Evolutionary conservation across 2,329 filamentous ascomycete genomes (phyloP).

Genomic region (Nigrospora sphaerica): DNA sequence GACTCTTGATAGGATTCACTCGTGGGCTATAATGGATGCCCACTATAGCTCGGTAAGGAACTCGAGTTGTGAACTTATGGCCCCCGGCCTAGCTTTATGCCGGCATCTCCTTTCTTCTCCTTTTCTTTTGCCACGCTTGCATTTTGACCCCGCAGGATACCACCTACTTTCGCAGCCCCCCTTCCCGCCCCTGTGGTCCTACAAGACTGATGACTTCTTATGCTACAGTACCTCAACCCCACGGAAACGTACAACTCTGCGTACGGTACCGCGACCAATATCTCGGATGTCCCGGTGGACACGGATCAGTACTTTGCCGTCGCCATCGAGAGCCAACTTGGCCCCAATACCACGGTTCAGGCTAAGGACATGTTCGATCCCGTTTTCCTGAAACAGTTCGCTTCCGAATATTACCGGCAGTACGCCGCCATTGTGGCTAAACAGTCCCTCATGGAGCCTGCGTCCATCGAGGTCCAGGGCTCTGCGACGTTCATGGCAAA

Average conservation of each 20-base stretch:
- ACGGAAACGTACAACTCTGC: background rate
- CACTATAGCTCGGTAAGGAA: background rate
- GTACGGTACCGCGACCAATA: background rate
- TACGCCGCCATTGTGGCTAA: conserved; percentile 25
- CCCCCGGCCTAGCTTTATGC: background rate
- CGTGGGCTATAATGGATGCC: background rate
- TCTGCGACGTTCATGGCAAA: conserved; percentile 17
- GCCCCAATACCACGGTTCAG: background rate
- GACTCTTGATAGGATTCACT: background rate
- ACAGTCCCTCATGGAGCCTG: conserved; percentile 17
- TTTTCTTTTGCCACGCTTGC: no score
- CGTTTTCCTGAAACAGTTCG: conserved; percentile 15
- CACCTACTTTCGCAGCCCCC: no score
- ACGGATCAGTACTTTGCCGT: background rate
- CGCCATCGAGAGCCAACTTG: background rate
- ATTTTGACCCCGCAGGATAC: no score
- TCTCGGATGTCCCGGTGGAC: background rate
- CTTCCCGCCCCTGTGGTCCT: no score
- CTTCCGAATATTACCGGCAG: conserved; percentile 24
- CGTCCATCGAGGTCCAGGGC: conserved; percentile 11
- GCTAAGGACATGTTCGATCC: conserved; percentile 8
- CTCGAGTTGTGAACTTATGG: no score
- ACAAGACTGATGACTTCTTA: background rate
- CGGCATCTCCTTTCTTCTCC: no score
- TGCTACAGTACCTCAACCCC: background rate